phyloP scores from a whole-genome alignment of 495 filamentous ascomycete species.

The Aspergillus ellipticus region DNA sequence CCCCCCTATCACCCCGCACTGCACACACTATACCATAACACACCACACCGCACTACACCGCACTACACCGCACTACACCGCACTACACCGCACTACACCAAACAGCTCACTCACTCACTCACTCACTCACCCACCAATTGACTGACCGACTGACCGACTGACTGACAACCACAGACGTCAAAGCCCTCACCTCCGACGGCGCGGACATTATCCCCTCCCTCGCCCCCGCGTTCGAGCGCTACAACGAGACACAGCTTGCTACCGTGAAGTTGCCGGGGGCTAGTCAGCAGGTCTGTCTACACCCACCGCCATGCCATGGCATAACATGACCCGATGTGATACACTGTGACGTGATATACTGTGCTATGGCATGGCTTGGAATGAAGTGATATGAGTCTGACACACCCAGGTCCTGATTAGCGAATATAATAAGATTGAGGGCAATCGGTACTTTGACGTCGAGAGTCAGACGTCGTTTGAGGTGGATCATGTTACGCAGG shows the following conservation, averaged over 20 bases:
- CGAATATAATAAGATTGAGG: slow-evolving; percentile 73
- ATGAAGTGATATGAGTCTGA: no score
- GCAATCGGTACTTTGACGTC: slow-evolving; percentile 81
- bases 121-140: neutral
- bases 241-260: slow-evolving; percentile 91
- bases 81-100: no score
- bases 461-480: slow-evolving; percentile 81
- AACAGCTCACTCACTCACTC: neutral
- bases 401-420: slow-evolving; percentile 72
- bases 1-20: neutral
- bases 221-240: slow-evolving; percentile 80
- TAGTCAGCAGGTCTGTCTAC: slow-evolving; percentile 68
- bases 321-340: no score
- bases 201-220: slow-evolving; percentile 65
- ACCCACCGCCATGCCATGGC: no score
- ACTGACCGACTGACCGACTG: no score
- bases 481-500: slow-evolving; percentile 82
- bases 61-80: no score
- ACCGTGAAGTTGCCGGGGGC: slow-evolving; percentile 85
- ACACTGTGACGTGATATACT: no score
- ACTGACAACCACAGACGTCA: slow-evolving; percentile 85
- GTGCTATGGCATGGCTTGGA: no score
- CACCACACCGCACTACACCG: no score
- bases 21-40: no score
- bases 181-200: slow-evolving; percentile 70